Evolutionary conservation across 371 early-diverging fungal species (phyloP).

Genomic region (Thermomucor indicae-seudaticae): DNA sequence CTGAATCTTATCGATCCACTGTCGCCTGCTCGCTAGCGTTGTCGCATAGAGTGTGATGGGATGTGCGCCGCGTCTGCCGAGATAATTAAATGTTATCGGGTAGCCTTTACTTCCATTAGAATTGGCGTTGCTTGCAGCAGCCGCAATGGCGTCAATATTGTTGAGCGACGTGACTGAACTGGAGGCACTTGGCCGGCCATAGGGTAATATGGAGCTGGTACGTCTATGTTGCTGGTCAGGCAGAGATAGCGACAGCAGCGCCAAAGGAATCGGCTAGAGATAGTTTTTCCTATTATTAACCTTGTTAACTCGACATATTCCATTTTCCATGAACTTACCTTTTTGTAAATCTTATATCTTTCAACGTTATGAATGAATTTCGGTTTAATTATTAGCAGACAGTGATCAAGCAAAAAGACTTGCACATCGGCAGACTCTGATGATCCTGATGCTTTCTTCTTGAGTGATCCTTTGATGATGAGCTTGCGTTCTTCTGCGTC

Average conservation of each 20-base stretch:
- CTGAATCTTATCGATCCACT: slow-evolving; percentile 82
- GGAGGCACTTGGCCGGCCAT: slow-evolving; percentile 24
- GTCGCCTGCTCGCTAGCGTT: slow-evolving; percentile 65
- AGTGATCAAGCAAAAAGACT: slow-evolving; percentile 86
- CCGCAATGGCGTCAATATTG: slow-evolving; percentile 9
- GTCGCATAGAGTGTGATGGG: slow-evolving; percentile 68
- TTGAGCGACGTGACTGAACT: slow-evolving; percentile 11
- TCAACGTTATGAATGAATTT: slow-evolving; percentile 31
- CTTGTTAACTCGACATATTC: not conserved
- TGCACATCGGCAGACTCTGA: slow-evolving; percentile 63
- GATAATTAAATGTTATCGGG: slow-evolving; percentile 68
- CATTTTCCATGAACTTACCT: slow-evolving; percentile 32
- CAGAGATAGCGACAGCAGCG: slow-evolving; percentile 59
- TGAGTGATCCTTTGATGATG: slow-evolving; percentile 77
- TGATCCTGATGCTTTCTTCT: slow-evolving; percentile 60
- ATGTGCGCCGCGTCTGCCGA: slow-evolving; percentile 64
- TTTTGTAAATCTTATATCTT: slow-evolving; percentile 36
- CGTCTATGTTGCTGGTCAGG: slow-evolving; percentile 45
- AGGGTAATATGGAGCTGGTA: slow-evolving; percentile 29
- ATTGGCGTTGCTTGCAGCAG: slow-evolving; percentile 1
- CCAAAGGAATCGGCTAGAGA: slow-evolving; percentile 71
- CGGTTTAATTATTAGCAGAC: slow-evolving; percentile 72
- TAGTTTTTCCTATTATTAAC: not conserved
- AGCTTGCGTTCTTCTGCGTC: slow-evolving; percentile 58
- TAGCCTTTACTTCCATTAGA: slow-evolving; percentile 25